Evolutionary conservation across 106 monocot genomes (phyloP).

Genomic region (Ottelia alismoides): DNA sequence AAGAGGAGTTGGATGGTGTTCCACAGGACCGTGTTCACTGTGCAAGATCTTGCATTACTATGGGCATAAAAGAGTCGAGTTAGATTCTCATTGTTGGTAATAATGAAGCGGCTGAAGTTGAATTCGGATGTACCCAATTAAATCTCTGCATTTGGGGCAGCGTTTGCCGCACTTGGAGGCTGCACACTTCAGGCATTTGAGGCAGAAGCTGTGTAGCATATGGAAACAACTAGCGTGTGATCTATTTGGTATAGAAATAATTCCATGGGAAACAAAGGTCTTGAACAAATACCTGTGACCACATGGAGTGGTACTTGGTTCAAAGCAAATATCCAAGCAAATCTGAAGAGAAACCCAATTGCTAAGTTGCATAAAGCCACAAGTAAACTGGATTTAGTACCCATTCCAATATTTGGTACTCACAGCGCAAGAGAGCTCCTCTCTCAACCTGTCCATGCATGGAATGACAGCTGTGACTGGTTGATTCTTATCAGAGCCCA

Average conservation of each 20-base stretch:
- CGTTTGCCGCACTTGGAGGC: conserved; percentile 62
- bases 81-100: too few species aligned
- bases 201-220: conserved; percentile 92
- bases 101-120: too few species aligned
- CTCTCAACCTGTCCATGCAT: conserved; percentile 66
- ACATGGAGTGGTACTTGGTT: conserved; percentile 68
- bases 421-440: conserved; percentile 93
- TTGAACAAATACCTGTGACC: conserved; percentile 93
- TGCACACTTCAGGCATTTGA: conserved; percentile 67
- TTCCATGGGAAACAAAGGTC: too few species aligned
- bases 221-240: too few species aligned
- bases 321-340: conserved; percentile 71
- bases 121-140: conserved; percentile 88
- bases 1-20: conserved; percentile 90
- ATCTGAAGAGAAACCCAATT: conserved; percentile 30
- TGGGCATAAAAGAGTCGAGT: too few species aligned
- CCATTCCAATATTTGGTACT: too few species aligned
- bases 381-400: too few species aligned
- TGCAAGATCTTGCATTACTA: conserved; percentile 72
- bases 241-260: too few species aligned
- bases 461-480: too few species aligned
- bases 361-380: too few species aligned
- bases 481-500: conserved; percentile 17
- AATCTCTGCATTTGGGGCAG: conserved; percentile 87
- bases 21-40: conserved; percentile 82